Evolutionary conservation across 345 rosid genomes (phyloP), one percentile per base, ranked within the genome.

Genomic region (Cochlearia excelsa): DNA sequence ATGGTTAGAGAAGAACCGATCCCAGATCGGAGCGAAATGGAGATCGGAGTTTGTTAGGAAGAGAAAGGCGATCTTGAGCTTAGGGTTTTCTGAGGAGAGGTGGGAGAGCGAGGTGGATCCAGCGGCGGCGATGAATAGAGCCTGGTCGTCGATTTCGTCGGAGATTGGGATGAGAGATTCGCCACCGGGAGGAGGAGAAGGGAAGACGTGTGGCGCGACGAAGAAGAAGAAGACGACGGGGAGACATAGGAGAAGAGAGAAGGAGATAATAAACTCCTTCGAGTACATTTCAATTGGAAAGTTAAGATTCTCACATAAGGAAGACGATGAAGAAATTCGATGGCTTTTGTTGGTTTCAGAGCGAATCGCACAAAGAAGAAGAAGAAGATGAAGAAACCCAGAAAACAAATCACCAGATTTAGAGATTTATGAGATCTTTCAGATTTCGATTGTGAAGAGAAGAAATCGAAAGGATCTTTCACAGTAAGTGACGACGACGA

Each of bases 41-140:
- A 93, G 91, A 67, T 85, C 95, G 51, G 97, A 54, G 81, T 89
- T 93, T 69, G 97, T 93, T 71, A 89, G 86, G 77, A 93, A 93
- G 26, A 89, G 78, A 70, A 93, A 93, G 8, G 97, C 99, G 59
- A 93, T 79, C 75, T 93, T 93, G 70, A 78, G 79, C 51, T 77
- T 82, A n/a, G 81, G 72, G 31, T 67, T 61, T 31, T 85, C 26
- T 37, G 85, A 67, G 38, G 94, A 73, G n/a, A 93, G 87, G 49
- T 72, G 97, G 26, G 95, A 67, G n/a, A 51, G 54, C 42, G 78
- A 46, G 46, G 83, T 52, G 58, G 87, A 59, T 5, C 72, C 45
- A 27, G 76, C 40, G 50, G 87, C 71, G 56, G 95, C 88, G 10
- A 77, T 67, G 75, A 93, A 82, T 70, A 89, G 81, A 39, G 71